These are phyloP conservation scores for Penicillium fimorum DNA, from an alignment of 495 filamentous ascomycete species.

Conservation along the genomic window DNA sequence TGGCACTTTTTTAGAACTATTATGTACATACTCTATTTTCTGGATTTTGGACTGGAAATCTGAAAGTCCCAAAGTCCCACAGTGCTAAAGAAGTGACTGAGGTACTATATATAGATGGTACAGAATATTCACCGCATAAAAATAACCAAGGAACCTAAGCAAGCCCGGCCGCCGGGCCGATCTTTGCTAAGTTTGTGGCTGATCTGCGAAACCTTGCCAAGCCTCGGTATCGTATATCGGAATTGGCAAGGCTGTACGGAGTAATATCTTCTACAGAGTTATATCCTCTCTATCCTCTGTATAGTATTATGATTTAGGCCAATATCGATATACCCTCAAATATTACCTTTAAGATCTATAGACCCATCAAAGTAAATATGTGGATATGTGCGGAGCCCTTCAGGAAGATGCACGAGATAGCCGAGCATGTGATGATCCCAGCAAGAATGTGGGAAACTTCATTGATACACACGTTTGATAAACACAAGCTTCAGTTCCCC, in stretches of 20 bases:
- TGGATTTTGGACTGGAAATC: neutral
- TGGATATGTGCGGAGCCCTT: slow-evolving; percentile 26
- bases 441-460: slow-evolving; percentile 5
- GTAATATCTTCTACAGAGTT: neutral
- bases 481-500: slow-evolving; percentile 8
- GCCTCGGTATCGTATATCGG: slow-evolving; percentile 15
- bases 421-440: slow-evolving; percentile 31
- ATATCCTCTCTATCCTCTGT: neutral
- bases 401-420: slow-evolving; percentile 15
- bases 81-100: neutral
- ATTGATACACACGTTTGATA: neutral
- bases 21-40: neutral
- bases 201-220: slow-evolving; percentile 14
- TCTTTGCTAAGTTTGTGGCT: slow-evolving; percentile 11
- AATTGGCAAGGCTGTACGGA: slow-evolving; percentile 2
- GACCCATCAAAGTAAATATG: neutral
- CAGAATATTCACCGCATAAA: slow-evolving; percentile 6
- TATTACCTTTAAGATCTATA: neutral
- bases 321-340: neutral
- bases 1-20: neutral
- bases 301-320: neutral
- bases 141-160: slow-evolving; percentile 1
- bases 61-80: neutral
- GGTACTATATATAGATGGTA: neutral
- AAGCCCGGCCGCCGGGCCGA: slow-evolving; percentile 9